Conservation (phyloP, 176 grass and related monocot species). For the Canna indica region DNA sequence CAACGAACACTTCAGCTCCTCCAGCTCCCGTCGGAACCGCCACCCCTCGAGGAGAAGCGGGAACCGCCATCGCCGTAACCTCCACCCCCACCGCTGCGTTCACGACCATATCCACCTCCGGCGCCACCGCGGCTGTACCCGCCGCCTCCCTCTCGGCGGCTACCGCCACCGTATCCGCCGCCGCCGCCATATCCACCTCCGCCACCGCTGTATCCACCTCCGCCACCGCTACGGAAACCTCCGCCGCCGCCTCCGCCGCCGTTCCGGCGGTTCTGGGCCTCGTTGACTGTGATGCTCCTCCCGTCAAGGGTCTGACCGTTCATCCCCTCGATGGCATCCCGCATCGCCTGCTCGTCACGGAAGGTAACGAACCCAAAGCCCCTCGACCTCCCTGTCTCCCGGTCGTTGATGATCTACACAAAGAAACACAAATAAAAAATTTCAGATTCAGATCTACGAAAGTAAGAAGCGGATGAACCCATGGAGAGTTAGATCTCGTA, state of each 20-base stretch:
- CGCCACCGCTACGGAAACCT: conserved; percentile 24
- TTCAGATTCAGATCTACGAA: conserved; percentile 2
- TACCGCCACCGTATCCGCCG: conserved; percentile 9
- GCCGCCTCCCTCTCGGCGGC: conserved; percentile 5
- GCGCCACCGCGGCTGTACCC: conserved; percentile 29
- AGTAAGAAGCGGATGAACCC: not conserved
- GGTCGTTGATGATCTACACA: conserved; percentile 78
- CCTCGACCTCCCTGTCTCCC: conserved; percentile 75
- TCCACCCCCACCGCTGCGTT: conserved; percentile 38
- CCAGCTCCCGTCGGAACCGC: conserved; percentile 11
- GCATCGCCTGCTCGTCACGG: conserved; percentile 56
- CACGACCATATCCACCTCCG: conserved; percentile 31
- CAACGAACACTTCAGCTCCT: conserved; percentile 11
- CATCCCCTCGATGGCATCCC: conserved; percentile 75
- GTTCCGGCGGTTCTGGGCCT: conserved; percentile 60
- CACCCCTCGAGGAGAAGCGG: conserved; percentile 4
- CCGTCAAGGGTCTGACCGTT: conserved; percentile 77
- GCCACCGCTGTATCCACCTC: conserved; percentile 37
- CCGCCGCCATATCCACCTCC: conserved; percentile 13
- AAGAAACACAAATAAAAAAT: conserved; percentile 5
- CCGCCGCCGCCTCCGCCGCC: conserved; percentile 28
- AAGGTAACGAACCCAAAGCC: conserved; percentile 95
- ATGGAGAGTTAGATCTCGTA: not conserved
- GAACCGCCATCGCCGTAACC: conserved; percentile 9
- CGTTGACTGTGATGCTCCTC: conserved; percentile 86